Base-by-base conservation (phyloP, 108 stramenopile genomes). In the Cyclotella choctawhatcheeana region DNA sequence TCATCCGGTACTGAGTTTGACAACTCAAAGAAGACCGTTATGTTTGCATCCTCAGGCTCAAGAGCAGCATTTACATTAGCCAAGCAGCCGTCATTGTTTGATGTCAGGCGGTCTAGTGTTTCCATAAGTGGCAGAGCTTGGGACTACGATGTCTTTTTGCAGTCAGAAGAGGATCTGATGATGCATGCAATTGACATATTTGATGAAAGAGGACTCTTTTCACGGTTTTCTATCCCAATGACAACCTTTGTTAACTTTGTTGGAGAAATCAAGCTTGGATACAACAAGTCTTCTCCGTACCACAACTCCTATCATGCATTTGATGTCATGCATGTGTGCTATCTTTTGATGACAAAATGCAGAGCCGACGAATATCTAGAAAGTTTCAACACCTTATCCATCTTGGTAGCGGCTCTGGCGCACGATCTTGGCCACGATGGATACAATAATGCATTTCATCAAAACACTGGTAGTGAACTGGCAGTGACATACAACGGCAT, bases 381-480 rank as follows among this genome's bases (percentile, higher is more conserved):
- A 66, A 83, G 73, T 47, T 67, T 81, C 67, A 77, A 87, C 70
- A 58, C 79, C 14, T 58, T 88, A 0, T 84, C 82, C 5, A 74
- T 87, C 30, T 44, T 87, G 18, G 79, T 90, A 26, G 86, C 80
- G 16, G 84, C 82, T 5, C 31, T 87, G 18, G 83, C 75, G 30
- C 89, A 90, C 78, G 89, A 90, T 72, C 64, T 86, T 18, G 89
- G 85, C 27, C 89, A 90, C 84, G 86, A 86, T 35, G 89, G 89
- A 12, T 68, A 54, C 24, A 88, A 84, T 65, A 86, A 87, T 67
- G 44, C 80, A 24, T 90, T 87, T 44, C 85, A 86, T 34, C 67
- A 78, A 43, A 66, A 74, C 58, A 82, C 85, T n/a, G 25, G 45
- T 20, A 72, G 74, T 13, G 80, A 84, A 16, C 75, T 83, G 31